Percentiles rank a stretch among this genome's conserved stretches.
These are phyloP conservation scores for Chimonanthus praecox DNA, from an alignment of 164 flowering plant genomes.

Conservation along the genomic window DNA sequence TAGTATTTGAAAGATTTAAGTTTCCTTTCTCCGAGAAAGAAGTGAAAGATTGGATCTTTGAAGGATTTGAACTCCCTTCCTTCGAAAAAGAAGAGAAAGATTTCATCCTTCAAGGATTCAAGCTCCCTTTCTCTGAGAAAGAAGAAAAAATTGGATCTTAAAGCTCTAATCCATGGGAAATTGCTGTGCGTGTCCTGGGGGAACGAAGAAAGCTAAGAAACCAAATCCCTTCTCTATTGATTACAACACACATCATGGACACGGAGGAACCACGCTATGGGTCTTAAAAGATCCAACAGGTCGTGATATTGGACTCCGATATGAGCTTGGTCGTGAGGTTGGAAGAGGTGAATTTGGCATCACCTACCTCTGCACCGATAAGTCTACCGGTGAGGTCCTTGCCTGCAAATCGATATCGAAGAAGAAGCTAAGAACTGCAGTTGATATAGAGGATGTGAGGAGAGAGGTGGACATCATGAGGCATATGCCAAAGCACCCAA, in stretches of 20 bases:
- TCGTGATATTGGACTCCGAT: conserved; percentile 41
- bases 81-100: not conserved
- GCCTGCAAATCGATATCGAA: conserved; percentile 92
- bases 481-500: conserved; percentile 68
- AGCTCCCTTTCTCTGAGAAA: not conserved
- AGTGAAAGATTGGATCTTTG: too few relatives aligned
- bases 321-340: conserved; percentile 73
- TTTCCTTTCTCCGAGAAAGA: too few relatives aligned
- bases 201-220: conserved; percentile 37
- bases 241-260: conserved; percentile 19
- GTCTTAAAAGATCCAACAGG: conserved; percentile 71
- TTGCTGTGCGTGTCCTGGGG: conserved; percentile 53
- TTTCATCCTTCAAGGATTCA: not conserved
- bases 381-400: conserved; percentile 32
- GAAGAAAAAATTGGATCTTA: not conserved
- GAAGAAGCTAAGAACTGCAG: conserved; percentile 70
- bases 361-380: conserved; percentile 75
- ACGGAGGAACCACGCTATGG: conserved; percentile 28
- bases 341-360: conserved; percentile 88
- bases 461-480: conserved; percentile 85
- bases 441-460: conserved; percentile 83
- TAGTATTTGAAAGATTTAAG: not conserved
- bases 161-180: conserved; percentile 59
- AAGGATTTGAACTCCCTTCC: too few relatives aligned
- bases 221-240: conserved; percentile 61